phyloP scores from a whole-genome alignment of 768 basidiomycete species.

The Trametes cubensis region DNA sequence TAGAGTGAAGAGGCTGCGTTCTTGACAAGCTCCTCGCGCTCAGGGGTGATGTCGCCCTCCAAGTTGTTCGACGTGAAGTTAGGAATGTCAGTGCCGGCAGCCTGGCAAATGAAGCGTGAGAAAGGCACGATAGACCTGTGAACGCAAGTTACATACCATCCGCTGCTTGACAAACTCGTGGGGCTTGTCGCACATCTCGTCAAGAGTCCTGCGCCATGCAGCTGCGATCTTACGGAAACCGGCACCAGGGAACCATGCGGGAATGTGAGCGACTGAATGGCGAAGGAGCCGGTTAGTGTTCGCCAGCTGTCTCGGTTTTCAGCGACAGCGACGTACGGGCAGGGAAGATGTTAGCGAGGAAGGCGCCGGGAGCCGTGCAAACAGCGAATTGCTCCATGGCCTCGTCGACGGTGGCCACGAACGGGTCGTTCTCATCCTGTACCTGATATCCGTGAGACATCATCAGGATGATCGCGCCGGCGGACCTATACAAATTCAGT shows the following conservation, averaged over 20 bases:
- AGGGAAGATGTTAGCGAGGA: slow-evolving; percentile 37
- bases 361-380: slow-evolving; percentile 34
- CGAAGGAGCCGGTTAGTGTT: background rate
- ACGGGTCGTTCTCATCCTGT: slow-evolving; percentile 38
- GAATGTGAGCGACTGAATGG: slow-evolving; percentile 39
- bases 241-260: slow-evolving; percentile 45
- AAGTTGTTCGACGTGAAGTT: slow-evolving; percentile 65
- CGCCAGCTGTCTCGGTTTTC: no score
- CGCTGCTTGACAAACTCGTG: slow-evolving; percentile 35
- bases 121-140: no score
- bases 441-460: slow-evolving; percentile 35
- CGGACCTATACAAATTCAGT: slow-evolving; percentile 19
- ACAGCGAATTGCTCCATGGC: slow-evolving; percentile 31
- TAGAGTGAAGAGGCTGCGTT: slow-evolving; percentile 50
- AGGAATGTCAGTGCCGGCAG: slow-evolving; percentile 54
- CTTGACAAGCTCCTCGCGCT: slow-evolving; percentile 66
- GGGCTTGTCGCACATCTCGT: slow-evolving; percentile 36
- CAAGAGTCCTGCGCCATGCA: slow-evolving; percentile 23
- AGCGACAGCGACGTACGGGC: slow-evolving; percentile 22
- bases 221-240: slow-evolving; percentile 35
- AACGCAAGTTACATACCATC: slow-evolving; percentile 33
- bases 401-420: slow-evolving; percentile 39
- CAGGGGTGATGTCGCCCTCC: slow-evolving; percentile 48
- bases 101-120: slow-evolving; percentile 39
- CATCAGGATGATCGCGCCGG: slow-evolving; percentile 34